Base-by-base conservation (phyloP, 441 rosid species). In the Erysimum cheiri region DNA sequence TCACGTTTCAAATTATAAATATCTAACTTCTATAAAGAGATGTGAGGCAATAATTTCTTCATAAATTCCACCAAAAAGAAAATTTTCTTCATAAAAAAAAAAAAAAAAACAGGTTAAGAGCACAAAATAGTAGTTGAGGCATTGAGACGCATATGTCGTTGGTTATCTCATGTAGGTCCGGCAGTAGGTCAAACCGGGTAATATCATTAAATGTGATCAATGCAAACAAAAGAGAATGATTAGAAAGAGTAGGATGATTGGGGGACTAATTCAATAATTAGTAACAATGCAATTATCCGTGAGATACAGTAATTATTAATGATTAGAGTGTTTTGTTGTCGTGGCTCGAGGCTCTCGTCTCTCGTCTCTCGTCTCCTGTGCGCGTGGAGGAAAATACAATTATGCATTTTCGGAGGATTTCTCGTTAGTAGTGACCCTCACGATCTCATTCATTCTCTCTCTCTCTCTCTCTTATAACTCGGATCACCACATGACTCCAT, bases 401-500 rank as follows among this genome's bases (percentile, higher is more conserved):
- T 60, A 58, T 53, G 60, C 60, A 2, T 14, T 43, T 14, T 6
- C 40, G 48, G 47, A 64, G n/a, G 49, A 15, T 41, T 57, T 19
- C 59, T 36, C 8, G 59, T 41, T n/a, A n/a, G n/a, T 37, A 69
- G 80, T 64, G 74, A 69, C 76, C 67, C 73, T 67, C 81, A 70
- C 84, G 74, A 69, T 71, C 72, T 44, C 70, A 32, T 17, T 69
- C 47, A 43, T 15, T 7, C 24, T 55, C 31, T 8, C 4, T 36
- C 35, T 8, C 13, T 54, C 64, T 75, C 79, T 71, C 73, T 68
- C 81, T 17, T 15, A 32, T 52, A 74, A 77, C 77, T 77, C 86
- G 95, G 90, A 85, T 83, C 95, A 80, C 89, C 92, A 60, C 85
- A 85, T 68, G 84, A 85, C 85, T 66, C 15, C 72, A 77, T 85